Percentiles rank a stretch among this genome's conserved stretches.
Conservation (phyloP, 495 filamentous ascomycete species). For the Thermothielavioides terrestris region DNA sequence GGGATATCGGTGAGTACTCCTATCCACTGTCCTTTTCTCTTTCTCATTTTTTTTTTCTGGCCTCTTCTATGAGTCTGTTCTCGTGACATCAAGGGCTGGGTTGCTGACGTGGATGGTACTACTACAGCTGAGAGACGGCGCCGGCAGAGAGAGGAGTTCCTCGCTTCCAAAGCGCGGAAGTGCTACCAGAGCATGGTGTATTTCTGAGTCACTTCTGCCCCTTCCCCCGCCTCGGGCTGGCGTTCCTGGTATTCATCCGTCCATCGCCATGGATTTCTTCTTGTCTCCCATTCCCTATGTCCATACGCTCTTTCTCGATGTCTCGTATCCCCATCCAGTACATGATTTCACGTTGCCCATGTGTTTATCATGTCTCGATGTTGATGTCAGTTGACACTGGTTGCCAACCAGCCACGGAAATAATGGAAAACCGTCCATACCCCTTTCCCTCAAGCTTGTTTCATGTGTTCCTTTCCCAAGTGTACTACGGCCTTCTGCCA, state of each 20-base stretch:
- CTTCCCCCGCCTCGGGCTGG: no score
- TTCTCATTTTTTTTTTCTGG: neutral
- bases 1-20: slow-evolving; percentile 27
- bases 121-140: slow-evolving; percentile 3
- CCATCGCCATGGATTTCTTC: neutral
- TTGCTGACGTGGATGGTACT: neutral
- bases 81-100: slow-evolving; percentile 4
- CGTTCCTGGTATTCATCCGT: neutral
- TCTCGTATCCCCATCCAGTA: neutral
- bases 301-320: neutral
- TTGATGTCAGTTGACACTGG: neutral
- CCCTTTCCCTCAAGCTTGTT: no score
- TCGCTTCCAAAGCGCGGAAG: neutral
- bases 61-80: neutral
- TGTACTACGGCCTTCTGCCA: no score
- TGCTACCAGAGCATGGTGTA: neutral
- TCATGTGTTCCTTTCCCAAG: neutral
- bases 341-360: neutral
- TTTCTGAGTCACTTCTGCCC: neutral
- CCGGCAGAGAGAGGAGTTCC: slow-evolving; percentile 8
- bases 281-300: neutral
- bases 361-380: neutral
- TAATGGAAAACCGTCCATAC: neutral
- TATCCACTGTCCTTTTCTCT: neutral
- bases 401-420: neutral